Conservation (phyloP, 2,329 filamentous ascomycete genomes). For the Aspergillus felis region DNA sequence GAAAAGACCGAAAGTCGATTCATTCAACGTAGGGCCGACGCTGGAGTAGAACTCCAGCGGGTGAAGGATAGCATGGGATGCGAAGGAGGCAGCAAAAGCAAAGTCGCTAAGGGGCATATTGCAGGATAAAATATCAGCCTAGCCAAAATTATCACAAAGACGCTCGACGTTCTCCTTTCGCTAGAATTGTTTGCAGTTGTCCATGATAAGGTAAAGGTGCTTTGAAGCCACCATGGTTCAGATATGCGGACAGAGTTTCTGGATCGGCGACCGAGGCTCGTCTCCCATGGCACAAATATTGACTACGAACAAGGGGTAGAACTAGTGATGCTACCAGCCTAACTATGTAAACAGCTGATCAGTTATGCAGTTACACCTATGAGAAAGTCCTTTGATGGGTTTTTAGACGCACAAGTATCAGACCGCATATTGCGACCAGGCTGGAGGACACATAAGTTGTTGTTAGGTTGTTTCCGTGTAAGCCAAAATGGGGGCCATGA, state of each 20-base stretch:
- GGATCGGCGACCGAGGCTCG: neutral
- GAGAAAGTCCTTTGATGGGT: neutral
- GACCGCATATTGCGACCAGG: neutral
- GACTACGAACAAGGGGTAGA: neutral
- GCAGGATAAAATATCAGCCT: neutral
- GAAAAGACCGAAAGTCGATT: constrained; percentile 30
- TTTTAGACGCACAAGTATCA: neutral
- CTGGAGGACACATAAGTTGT: neutral
- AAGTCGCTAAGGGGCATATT: constrained; percentile 8
- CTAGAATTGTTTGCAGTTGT: neutral
- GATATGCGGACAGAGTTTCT: neutral
- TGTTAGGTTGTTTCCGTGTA: neutral
- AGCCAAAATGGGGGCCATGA: neutral
- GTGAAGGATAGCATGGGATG: constrained; percentile 21
- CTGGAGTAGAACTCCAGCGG: constrained; percentile 29
- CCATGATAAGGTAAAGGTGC: neutral
- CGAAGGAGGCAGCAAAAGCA: constrained; percentile 12
- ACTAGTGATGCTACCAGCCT: neutral
- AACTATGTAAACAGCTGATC: too few species aligned
- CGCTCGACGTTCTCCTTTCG: neutral
- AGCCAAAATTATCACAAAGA: too few species aligned
- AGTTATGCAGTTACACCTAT: too few species aligned
- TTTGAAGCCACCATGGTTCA: neutral
- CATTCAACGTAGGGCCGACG: constrained; percentile 33
- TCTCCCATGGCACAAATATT: neutral